Conservation (phyloP, 176 grass and related monocot genomes). For the Cocos nucifera region DNA sequence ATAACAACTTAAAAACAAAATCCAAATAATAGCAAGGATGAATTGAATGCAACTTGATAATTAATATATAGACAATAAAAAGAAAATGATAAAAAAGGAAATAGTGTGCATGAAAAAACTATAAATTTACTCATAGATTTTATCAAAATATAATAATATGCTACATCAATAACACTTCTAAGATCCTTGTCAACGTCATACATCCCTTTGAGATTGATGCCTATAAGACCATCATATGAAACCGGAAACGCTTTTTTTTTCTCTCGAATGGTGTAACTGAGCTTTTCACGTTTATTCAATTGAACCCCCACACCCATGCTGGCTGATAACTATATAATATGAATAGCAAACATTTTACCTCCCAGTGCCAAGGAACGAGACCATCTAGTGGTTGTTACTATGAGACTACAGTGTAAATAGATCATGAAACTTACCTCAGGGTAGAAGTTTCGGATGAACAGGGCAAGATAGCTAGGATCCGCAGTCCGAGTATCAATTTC, state of each 20-base stretch:
- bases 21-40: too few relatives aligned
- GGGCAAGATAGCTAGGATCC: slow-evolving; percentile 42
- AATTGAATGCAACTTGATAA: too few relatives aligned
- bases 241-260: slow-evolving; percentile 57
- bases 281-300: slow-evolving; percentile 28
- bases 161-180: slow-evolving; percentile 12
- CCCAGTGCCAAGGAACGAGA: too few relatives aligned
- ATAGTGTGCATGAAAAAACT: too few relatives aligned
- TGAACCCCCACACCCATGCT: slow-evolving; percentile 56
- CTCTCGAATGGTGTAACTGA: slow-evolving; percentile 51
- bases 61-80: too few relatives aligned
- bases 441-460: slow-evolving; percentile 49
- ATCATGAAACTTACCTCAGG: slow-evolving; percentile 27
- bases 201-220: slow-evolving; percentile 55
- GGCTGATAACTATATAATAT: slow-evolving; percentile 37
- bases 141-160: not conserved
- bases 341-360: not conserved
- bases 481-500: slow-evolving; percentile 47
- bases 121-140: too few relatives aligned
- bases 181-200: slow-evolving; percentile 42
- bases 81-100: too few relatives aligned
- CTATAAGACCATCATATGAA: slow-evolving; percentile 24
- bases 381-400: too few relatives aligned
- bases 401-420: not conserved
- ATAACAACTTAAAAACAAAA: too few relatives aligned